phyloP scores from a whole-genome alignment of 2,329 filamentous ascomycete species.

The Aureobasidium melanogenum region DNA sequence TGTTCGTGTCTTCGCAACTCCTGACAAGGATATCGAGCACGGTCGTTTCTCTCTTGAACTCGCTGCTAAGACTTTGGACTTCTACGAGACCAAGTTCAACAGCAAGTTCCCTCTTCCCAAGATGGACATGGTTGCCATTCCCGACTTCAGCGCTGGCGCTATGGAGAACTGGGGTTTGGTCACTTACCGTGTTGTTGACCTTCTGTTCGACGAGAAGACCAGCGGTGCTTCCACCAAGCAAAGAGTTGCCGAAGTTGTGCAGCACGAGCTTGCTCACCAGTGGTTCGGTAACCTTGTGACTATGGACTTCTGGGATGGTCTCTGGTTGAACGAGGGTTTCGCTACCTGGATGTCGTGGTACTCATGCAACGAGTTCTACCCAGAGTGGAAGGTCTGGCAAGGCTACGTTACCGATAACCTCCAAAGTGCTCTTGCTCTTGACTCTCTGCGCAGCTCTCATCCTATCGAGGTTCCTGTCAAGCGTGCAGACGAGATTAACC shows the following conservation, averaged over 20 bases:
- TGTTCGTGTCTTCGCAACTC: conserved; percentile 86
- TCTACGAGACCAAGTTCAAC: conserved; percentile 92
- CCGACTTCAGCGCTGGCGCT: conserved; percentile 88
- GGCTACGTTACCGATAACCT: conserved; percentile 89
- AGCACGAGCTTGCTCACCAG: conserved; percentile 94
- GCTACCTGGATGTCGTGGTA: conserved; percentile 93
- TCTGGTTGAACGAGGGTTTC: conserved; percentile 94
- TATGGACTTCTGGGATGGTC: conserved; percentile 90
- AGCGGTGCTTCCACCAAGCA: conserved; percentile 85
- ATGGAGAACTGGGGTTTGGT: conserved; percentile 99
- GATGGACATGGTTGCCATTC: conserved; percentile 95
- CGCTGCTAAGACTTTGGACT: conserved; percentile 78
- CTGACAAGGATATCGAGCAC: conserved; percentile 81
- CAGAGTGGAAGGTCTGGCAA: conserved; percentile 98
- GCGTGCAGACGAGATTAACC: conserved; percentile 90
- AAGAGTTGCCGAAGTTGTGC: conserved; percentile 87
- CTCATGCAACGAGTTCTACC: conserved; percentile 89
- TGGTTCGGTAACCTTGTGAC: conserved; percentile 98
- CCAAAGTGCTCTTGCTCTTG: conserved; percentile 76
- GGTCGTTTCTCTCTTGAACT: conserved; percentile 85
- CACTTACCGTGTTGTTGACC: conserved; percentile 85
- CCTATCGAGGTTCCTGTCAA: conserved; percentile 95
- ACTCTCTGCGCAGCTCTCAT: conserved; percentile 88
- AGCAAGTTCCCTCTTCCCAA: conserved; percentile 81
- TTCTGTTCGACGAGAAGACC: conserved; percentile 85